Conservation (phyloP, 768 basidiomycete genomes). For the Leccinum broughii region DNA sequence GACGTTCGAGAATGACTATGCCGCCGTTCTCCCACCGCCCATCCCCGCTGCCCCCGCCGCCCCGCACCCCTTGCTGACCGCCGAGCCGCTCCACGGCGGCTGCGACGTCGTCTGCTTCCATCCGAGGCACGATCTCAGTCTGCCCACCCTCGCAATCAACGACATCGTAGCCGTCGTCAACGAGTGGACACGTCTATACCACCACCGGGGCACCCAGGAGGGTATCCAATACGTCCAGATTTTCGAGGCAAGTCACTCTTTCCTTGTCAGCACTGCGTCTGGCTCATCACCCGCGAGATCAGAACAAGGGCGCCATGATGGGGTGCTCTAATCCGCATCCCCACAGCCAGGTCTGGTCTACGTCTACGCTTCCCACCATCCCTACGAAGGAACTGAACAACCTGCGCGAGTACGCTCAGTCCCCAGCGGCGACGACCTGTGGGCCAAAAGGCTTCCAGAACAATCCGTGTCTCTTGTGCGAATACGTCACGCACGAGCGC, state of each 20-base stretch:
- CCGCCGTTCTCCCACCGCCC: slow-evolving; percentile 71
- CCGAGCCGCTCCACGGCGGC: slow-evolving; percentile 73
- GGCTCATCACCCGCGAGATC: slow-evolving; percentile 9
- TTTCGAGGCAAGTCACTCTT: slow-evolving; percentile 62
- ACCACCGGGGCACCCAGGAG: slow-evolving; percentile 55
- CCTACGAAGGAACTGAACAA: slow-evolving; percentile 66
- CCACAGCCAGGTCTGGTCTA: slow-evolving; percentile 88
- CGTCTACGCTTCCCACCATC: slow-evolving; percentile 68
- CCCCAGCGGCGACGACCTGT: slow-evolving; percentile 31
- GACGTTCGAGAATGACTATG: slow-evolving; percentile 81
- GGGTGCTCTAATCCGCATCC: slow-evolving; percentile 95
- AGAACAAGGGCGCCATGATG: slow-evolving; percentile 95
- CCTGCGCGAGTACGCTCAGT: slow-evolving; percentile 49
- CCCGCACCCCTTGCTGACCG: slow-evolving; percentile 59
- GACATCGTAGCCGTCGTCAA: slow-evolving; percentile 68
- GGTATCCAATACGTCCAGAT: slow-evolving; percentile 84
- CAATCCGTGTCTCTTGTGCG: slow-evolving; percentile 73
- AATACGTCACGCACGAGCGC: slow-evolving; percentile 73
- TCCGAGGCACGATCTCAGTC: slow-evolving; percentile 81
- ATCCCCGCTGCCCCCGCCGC: slow-evolving; percentile 50
- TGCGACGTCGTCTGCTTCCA: slow-evolving; percentile 90
- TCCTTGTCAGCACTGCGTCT: neutral
- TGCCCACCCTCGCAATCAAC: slow-evolving; percentile 57
- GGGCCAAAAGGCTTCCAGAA: slow-evolving; percentile 59
- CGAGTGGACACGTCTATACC: slow-evolving; percentile 73